phyloP scores from a whole-genome alignment of 2,329 filamentous ascomycete genomes.

The Talaromyces marneffei region DNA sequence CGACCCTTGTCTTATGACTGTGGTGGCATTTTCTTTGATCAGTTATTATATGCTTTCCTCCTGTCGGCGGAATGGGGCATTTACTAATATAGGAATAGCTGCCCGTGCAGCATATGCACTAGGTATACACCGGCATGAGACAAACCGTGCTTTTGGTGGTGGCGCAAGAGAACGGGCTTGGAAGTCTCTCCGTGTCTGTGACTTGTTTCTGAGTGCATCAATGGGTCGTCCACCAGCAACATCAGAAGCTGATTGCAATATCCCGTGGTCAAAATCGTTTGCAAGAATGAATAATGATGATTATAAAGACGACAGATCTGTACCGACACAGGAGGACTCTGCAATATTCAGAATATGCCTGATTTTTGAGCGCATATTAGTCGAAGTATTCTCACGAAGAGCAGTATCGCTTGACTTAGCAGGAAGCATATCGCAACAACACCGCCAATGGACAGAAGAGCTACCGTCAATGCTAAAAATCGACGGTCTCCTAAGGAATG shows the following conservation, averaged over 20 bases:
- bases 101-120: conserved; percentile 49
- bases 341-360: conserved; percentile 43
- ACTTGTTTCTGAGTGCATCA: conserved; percentile 48
- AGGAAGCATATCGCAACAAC: conserved; percentile 39
- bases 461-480: conserved; percentile 43
- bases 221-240: conserved; percentile 50
- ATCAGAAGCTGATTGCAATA: conserved; percentile 34
- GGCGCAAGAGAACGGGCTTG: conserved; percentile 46
- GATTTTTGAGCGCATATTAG: conserved; percentile 39
- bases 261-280: conserved; percentile 38
- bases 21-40: conserved; percentile 49
- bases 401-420: conserved; percentile 39
- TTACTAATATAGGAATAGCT: conserved; percentile 49
- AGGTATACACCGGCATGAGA: conserved; percentile 48
- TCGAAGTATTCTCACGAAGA: conserved; percentile 40
- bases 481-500: neutral
- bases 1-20: conserved; percentile 44
- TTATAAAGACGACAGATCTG: conserved; percentile 16
- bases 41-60: conserved; percentile 49
- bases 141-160: conserved; percentile 28
- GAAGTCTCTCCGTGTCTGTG: conserved; percentile 49
- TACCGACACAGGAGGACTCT: conserved; percentile 42
- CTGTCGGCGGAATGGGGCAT: conserved; percentile 49
- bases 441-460: conserved; percentile 38
- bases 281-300: conserved; percentile 29